Evolutionary conservation across 2,329 filamentous ascomycete genomes (phyloP), one percentile per base, ranked within the genome.

Genomic region (Diaporthe sp.): DNA sequence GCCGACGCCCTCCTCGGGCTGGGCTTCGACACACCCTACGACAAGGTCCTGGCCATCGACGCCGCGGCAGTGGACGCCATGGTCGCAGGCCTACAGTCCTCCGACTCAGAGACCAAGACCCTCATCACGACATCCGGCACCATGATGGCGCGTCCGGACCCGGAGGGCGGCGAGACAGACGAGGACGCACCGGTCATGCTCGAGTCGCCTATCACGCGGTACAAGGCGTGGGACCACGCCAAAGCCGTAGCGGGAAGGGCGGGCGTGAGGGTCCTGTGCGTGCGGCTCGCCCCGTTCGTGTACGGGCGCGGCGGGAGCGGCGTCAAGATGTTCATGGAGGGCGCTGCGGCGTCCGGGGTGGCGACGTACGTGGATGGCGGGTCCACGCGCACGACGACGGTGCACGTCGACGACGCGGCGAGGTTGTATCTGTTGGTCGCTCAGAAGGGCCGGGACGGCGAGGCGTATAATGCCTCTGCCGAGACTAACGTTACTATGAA

Each of bases 281-380:
- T 88, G 7, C 82, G 86, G 0, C 80, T 87, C 0, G 80, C 86
- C 4, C 85, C 85, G 0, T 87, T 80, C 35, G 86, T 87, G 0
- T 86, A 88, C 76, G 86, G 86, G 3, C 81, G 80, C 17, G 85
- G 82, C 1, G 85, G 83, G 13, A 83, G 82, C 73, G 82, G 82
- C 35, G 79, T 86, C 33, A 67, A 73, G n/a, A 76, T 83, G 71
- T 80, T 85, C 72, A 82, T 84, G 78, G 25, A 75, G 15, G 76
- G 79, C 6, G 82, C 80, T 13, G 80, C 77, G 1, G 58, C 45
- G 6, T 28, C 58, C 1, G 58, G 58, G 13, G 35, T 25, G 7
- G 70, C 70, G 22, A 22, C 38, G 2, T 72, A 55, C 25, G 50
- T 77, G 8, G 64, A 64, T 19, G 76, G 67, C 19, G 76, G 76